A percentile compares a stretch with the other conserved stretches of the same genome.
phyloP scores from a whole-genome alignment of 805 yeast species.

The Cyberlindnera saturnus region DNA sequence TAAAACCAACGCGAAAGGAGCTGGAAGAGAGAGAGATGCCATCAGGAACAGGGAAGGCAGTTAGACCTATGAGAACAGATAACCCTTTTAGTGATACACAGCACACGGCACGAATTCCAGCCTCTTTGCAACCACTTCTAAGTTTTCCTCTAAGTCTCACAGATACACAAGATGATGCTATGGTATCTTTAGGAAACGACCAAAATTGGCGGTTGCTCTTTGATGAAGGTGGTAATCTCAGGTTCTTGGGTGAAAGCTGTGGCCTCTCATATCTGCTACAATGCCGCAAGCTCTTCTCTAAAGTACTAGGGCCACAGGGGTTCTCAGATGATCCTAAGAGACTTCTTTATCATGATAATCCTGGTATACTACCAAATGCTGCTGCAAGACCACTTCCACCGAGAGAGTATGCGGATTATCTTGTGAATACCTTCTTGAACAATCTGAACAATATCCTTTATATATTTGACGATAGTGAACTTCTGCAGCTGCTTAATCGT shows the following conservation, averaged over 20 bases:
- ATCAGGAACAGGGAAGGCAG: constrained; percentile 1
- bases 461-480: constrained; percentile 30
- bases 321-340: constrained; percentile 35
- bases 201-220: constrained; percentile 26
- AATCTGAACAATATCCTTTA: constrained; percentile 36
- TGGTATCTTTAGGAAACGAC: constrained; percentile 8
- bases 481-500: constrained; percentile 24
- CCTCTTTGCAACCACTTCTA: constrained; percentile 16
- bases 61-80: neutral
- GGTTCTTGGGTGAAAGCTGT: constrained; percentile 38
- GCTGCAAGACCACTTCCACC: constrained; percentile 26
- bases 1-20: constrained; percentile 16
- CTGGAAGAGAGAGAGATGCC: constrained; percentile 1
- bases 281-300: constrained; percentile 31
- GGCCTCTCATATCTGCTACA: constrained; percentile 36
- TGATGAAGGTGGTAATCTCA: constrained; percentile 30
- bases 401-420: constrained; percentile 24
- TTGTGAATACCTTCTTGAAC: constrained; percentile 28
- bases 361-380: constrained; percentile 9
- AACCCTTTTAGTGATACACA: neutral
- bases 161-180: constrained; percentile 12
- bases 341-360: constrained; percentile 29
- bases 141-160: constrained; percentile 14
- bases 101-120: constrained; percentile 8
- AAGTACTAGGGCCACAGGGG: constrained; percentile 26